Base-by-base conservation (phyloP, 2,329 filamentous ascomycete genomes). In the Apiospora pterosperma region DNA sequence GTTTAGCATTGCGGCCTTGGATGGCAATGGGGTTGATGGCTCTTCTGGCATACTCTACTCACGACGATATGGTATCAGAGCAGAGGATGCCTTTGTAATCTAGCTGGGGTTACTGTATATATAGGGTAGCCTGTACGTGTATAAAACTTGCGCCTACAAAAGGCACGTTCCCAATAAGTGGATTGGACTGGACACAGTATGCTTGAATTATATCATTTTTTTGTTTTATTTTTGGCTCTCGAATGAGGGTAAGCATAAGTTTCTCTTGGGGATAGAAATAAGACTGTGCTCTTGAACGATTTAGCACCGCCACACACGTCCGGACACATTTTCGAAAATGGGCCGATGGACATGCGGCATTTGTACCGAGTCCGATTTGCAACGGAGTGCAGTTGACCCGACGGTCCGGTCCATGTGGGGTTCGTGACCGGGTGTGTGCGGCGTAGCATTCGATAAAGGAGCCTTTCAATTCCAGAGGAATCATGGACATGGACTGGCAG, bases 91-190 rank as follows among this genome's bases (percentile, higher is more conserved):
- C 62, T 63, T 39, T 66, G 64, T 66, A 66, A 59, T 66, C 62
- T 65, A 62, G 58, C 12, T 25, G 19, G 11, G 64, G 62, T 64
- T 63, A 63, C 62, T 66, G 62, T 63, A 66, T 36, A 65, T 65
- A 63, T 59, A 48, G 38, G 60, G 64, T 65, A 63, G 64, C 64
- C 64, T 44, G 34, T 52, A 59, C 34, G 61, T 65, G 41, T 65
- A 62, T 65, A 65, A 61, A 65, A 65, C 55, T 55, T 48, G 44
- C 34, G 48, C 48, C 48, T 34, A 12, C 25, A n/a, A n/a, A 19
- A n/a, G 48, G 48, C 48, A 34, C 28, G 34, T n/a, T 55, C 48
- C 28, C 28, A 11, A n/a, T 28, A 34, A 4, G 25, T 21, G 28
- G 28, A 55, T 34, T 28, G 48, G 25, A n/a, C n/a, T n/a, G n/a